These are phyloP conservation scores for Ascochyta fabae DNA, from an alignment of 2,329 filamentous ascomycete species.

Conservation along the genomic window DNA sequence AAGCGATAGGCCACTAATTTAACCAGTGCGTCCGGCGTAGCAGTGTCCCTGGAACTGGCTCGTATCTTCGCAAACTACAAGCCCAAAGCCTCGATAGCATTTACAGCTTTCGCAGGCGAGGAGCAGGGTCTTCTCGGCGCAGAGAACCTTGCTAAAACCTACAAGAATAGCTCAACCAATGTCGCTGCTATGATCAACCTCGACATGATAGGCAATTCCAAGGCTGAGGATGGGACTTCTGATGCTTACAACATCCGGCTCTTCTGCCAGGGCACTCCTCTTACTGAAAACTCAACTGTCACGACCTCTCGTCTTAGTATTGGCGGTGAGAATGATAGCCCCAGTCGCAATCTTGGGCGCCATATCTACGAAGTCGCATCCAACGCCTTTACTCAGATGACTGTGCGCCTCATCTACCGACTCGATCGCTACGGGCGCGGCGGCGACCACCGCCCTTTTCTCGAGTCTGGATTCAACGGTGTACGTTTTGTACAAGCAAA, in stretches of 20 bases:
- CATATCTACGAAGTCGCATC: constrained; percentile 61
- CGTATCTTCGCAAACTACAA: constrained; percentile 56
- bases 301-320: constrained; percentile 46
- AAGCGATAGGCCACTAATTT: not conserved
- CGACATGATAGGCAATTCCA: constrained; percentile 59
- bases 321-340: constrained; percentile 58
- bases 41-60: constrained; percentile 60
- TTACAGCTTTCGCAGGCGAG: constrained; percentile 62
- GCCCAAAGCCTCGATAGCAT: constrained; percentile 59
- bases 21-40: constrained; percentile 23
- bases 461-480: constrained; percentile 59
- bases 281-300: constrained; percentile 49
- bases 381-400: constrained; percentile 58
- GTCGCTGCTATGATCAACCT: constrained; percentile 63
- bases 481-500: constrained; percentile 62
- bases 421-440: constrained; percentile 62
- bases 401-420: constrained; percentile 60
- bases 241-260: constrained; percentile 59
- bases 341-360: constrained; percentile 59
- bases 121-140: constrained; percentile 62
- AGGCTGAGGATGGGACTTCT: constrained; percentile 50
- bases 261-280: constrained; percentile 57
- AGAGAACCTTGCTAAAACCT: constrained; percentile 57
- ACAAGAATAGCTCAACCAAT: constrained; percentile 57
- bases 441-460: constrained; percentile 62